Conservation (phyloP, 2,329 filamentous ascomycete genomes). For the Fusarium brevicatenulatum region DNA sequence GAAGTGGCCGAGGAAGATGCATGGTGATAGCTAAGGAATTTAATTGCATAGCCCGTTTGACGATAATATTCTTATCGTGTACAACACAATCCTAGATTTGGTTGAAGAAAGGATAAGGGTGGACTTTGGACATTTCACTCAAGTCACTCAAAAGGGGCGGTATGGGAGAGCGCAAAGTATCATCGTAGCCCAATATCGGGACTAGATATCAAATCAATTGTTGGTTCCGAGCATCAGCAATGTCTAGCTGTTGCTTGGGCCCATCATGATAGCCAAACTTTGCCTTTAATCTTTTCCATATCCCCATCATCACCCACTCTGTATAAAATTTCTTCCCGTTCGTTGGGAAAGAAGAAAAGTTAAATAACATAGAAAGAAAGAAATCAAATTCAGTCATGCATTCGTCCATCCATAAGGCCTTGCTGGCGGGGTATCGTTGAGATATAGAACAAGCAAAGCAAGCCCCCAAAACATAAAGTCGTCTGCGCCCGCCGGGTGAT, state of each 20-base stretch:
- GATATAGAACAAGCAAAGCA: constrained; percentile 52
- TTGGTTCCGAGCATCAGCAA: constrained; percentile 6
- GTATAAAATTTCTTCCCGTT: constrained; percentile 6
- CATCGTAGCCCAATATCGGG: constrained; percentile 28
- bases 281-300: neutral
- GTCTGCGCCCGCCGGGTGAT: constrained; percentile 44
- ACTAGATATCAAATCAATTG: constrained; percentile 31
- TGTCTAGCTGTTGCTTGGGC: neutral
- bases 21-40: constrained; percentile 49
- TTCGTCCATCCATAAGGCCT: constrained; percentile 47
- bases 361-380: neutral
- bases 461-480: constrained; percentile 46
- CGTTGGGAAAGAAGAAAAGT: neutral
- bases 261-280: constrained; percentile 1
- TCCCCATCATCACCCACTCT: constrained; percentile 4
- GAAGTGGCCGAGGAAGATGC: constrained; percentile 63
- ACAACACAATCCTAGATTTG: neutral
- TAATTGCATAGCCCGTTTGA: neutral
- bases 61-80: neutral
- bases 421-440: constrained; percentile 54
- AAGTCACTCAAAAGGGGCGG: neutral
- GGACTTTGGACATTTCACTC: neutral
- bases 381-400: constrained; percentile 38
- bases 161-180: neutral
- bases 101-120: neutral